Evolutionary conservation across 2,329 filamentous ascomycete genomes (phyloP), one percentile per base, ranked within the genome.

Genomic region (Xylariaceae sp.): DNA sequence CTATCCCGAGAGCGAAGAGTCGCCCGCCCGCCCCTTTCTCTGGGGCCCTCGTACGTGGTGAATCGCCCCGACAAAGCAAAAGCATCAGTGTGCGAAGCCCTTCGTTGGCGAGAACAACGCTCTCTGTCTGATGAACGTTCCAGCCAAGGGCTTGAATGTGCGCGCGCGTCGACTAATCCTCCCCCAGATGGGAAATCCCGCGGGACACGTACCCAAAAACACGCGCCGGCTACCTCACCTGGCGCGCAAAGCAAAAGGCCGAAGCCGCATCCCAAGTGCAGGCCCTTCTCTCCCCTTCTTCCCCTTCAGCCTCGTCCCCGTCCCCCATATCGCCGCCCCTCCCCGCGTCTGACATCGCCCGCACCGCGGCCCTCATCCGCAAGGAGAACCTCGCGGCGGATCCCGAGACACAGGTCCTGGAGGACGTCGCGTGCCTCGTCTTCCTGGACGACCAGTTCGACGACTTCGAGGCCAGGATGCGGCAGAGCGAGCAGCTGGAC

Each of bases 371-470:
- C n/a, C 65, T 93, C 62, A 83, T 95, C 39, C 73, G 85, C 47
- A 94, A 95, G 65, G 86, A 93, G 60, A 80, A 81, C 41, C 65
- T 94, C 52, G 74, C 73, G 57, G 66, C 68, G 44, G 76, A 81
- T 43, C 70, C 73, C 45, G 84, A 89, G 61, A 81, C 83, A 41
- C 85, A 91, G 69, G 73, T 79, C 6, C 71, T 95, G 47, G 89
- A 94, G 68, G 89, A 94, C 65, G 85, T 89, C 34, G 89, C 89
- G 3, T 94, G 88, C 59, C 66, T 95, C 41, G 88, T 94, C 19
- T 95, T 95, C 61, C 66, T 95, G 50, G 88, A 93, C 60, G 87
- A 91, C 60, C 86, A 93, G 59, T 85, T 94, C 49, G 88, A 90
- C 55, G 78, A 76, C 38, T 95, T 93, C 64, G 84, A 88, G 69